Percentiles rank a stretch among this genome's conserved stretches.
These are phyloP conservation scores for Zymoseptoria passerinii DNA, from an alignment of 2,329 filamentous ascomycete genomes.

Conservation along the genomic window DNA sequence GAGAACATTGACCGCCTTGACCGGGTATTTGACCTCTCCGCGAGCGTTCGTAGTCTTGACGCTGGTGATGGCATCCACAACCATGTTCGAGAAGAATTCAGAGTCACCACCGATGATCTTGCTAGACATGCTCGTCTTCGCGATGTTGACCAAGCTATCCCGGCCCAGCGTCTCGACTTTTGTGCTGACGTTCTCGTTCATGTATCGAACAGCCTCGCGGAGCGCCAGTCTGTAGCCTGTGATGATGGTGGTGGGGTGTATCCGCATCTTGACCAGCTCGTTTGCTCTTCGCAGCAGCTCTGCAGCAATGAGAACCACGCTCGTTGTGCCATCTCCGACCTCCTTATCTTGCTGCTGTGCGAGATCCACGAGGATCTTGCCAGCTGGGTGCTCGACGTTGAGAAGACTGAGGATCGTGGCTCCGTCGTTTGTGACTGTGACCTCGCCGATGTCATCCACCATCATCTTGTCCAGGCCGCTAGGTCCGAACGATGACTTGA, in stretches of 20 bases:
- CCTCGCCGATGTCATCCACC: slow-evolving; percentile 99
- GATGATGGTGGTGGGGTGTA: slow-evolving; percentile 99
- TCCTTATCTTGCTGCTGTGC: slow-evolving; percentile 99
- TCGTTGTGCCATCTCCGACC: slow-evolving; percentile 96
- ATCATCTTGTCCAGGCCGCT: slow-evolving; percentile 99
- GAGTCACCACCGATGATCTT: slow-evolving; percentile 96
- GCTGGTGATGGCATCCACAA: slow-evolving; percentile 89
- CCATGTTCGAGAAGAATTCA: slow-evolving; percentile 96
- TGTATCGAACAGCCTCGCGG: slow-evolving; percentile 94
- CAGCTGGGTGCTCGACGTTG: slow-evolving; percentile 94
- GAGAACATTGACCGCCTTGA: slow-evolving; percentile 97
- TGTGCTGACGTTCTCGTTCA: slow-evolving; percentile 95
- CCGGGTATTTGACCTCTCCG: slow-evolving; percentile 89
- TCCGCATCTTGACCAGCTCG: slow-evolving; percentile 98
- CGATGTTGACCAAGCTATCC: slow-evolving; percentile 87
- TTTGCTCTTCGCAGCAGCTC: slow-evolving; percentile 90
- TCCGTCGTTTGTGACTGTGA: slow-evolving; percentile 97
- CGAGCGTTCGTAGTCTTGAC: slow-evolving; percentile 90
- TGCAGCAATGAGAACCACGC: slow-evolving; percentile 91
- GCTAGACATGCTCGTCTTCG: slow-evolving; percentile 98
- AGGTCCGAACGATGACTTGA: slow-evolving; percentile 97
- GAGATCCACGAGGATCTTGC: slow-evolving; percentile 95
- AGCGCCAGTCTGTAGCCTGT: slow-evolving; percentile 94
- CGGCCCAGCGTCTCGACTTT: slow-evolving; percentile 87
- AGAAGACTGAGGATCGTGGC: slow-evolving; percentile 92